phyloP scores from a whole-genome alignment of 176 grass and related monocot species.

The Lolium perenne region DNA sequence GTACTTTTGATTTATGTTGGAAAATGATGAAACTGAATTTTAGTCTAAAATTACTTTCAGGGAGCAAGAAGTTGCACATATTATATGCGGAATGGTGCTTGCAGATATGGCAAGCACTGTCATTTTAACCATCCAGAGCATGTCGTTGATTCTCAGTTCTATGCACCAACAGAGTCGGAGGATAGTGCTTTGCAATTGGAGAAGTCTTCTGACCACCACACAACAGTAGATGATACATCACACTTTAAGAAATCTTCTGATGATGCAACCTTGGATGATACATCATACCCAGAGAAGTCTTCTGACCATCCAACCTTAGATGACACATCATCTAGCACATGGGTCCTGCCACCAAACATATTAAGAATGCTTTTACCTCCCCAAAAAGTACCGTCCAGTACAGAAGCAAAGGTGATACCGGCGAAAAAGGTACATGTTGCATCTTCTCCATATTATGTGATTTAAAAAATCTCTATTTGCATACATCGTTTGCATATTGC shows the following conservation, averaged over 20 bases:
- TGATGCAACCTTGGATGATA: background rate
- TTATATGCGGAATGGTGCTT: background rate
- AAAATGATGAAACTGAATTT: conserved; percentile 31
- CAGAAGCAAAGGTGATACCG: background rate
- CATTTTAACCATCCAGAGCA: background rate
- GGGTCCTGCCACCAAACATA: background rate
- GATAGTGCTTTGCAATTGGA: background rate
- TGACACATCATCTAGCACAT: background rate
- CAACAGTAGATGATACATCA: conserved; percentile 10
- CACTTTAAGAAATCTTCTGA: conserved; percentile 1
- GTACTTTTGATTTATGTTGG: conserved; percentile 35
- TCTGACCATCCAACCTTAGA: conserved; percentile 16
- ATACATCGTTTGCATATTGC: too few relatives aligned
- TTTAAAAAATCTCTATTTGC: too few relatives aligned
- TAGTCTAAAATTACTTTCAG: conserved; percentile 29
- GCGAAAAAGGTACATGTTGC: background rate
- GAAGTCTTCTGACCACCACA: background rate
- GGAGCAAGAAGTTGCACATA: conserved; percentile 32
- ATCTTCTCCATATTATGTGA: background rate
- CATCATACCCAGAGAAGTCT: conserved; percentile 39
- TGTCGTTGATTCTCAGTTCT: background rate
- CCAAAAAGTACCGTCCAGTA: background rate
- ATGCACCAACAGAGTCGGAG: background rate
- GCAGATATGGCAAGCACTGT: background rate
- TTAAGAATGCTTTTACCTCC: background rate